These are phyloP conservation scores for Herpomyces periplanetae DNA, from an alignment of 2,329 filamentous ascomycete species.

Conservation along the genomic window DNA sequence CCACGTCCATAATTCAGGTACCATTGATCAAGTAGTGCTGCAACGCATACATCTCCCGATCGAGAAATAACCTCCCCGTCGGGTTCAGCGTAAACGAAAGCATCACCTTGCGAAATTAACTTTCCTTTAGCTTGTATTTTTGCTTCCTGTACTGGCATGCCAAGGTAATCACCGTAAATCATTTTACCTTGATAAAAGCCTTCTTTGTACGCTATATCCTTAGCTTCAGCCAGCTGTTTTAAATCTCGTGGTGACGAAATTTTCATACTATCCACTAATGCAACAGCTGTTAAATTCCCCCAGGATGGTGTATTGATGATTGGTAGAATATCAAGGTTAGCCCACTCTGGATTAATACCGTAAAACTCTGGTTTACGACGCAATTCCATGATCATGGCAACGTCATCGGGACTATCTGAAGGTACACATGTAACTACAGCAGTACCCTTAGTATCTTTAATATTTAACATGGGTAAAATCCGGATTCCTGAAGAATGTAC, in stretches of 20 bases:
- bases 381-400: conserved; percentile 48
- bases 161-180: conserved; percentile 52
- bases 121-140: conserved; percentile 49
- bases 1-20: conserved; percentile 57
- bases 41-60: conserved; percentile 69
- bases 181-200: conserved; percentile 85
- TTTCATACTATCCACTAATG: conserved; percentile 63
- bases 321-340: conserved; percentile 48
- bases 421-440: conserved; percentile 85
- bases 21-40: conserved; percentile 80
- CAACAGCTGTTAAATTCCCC: conserved; percentile 42
- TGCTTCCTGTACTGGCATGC: conserved; percentile 43
- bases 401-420: conserved; percentile 83
- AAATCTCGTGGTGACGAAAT: conserved; percentile 85
- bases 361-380: conserved; percentile 88
- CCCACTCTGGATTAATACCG: conserved; percentile 85
- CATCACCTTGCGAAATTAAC: conserved; percentile 32
- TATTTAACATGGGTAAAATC: conserved; percentile 76
- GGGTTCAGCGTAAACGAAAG: conserved; percentile 74
- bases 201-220: conserved; percentile 85
- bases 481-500: conserved; percentile 44
- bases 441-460: conserved; percentile 70
- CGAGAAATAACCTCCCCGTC: conserved; percentile 58
- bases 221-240: conserved; percentile 61
- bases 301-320: conserved; percentile 65